phyloP scores from a whole-genome alignment of 73 alveolate genomes.

The Effrenium voratum region DNA sequence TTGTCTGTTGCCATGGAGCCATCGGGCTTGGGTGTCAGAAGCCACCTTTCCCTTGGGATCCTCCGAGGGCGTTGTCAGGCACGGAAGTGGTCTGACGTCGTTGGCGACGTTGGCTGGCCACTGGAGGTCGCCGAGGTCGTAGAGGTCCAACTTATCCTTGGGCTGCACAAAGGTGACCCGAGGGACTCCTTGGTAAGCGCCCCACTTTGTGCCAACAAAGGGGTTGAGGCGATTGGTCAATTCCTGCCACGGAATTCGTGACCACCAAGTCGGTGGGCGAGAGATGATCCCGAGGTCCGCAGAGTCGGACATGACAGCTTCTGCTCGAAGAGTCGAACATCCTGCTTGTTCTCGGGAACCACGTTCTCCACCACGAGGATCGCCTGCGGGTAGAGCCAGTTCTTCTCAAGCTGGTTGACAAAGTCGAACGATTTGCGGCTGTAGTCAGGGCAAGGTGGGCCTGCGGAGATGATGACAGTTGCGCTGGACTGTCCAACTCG shows the following conservation, averaged over 20 bases:
- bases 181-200: neutral
- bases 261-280: neutral
- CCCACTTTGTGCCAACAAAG: neutral
- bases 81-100: neutral
- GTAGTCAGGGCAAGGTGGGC: too few relatives aligned
- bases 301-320: neutral
- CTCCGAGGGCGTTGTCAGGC: neutral
- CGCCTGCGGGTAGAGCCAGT: constrained; percentile 1
- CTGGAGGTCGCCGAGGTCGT: neutral
- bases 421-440: too few relatives aligned
- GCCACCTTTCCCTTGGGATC: neutral
- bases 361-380: neutral
- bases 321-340: neutral
- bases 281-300: neutral
- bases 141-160: neutral
- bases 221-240: neutral
- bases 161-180: neutral
- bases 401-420: neutral
- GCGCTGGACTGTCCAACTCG: too few relatives aligned
- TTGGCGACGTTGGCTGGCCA: neutral
- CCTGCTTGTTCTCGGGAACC: neutral
- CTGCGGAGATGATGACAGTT: too few relatives aligned
- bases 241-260: neutral
- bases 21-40: neutral
- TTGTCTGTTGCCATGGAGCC: neutral